Evolutionary conservation across 805 yeast genomes (phyloP).

Genomic region (Spathaspora sp.): DNA sequence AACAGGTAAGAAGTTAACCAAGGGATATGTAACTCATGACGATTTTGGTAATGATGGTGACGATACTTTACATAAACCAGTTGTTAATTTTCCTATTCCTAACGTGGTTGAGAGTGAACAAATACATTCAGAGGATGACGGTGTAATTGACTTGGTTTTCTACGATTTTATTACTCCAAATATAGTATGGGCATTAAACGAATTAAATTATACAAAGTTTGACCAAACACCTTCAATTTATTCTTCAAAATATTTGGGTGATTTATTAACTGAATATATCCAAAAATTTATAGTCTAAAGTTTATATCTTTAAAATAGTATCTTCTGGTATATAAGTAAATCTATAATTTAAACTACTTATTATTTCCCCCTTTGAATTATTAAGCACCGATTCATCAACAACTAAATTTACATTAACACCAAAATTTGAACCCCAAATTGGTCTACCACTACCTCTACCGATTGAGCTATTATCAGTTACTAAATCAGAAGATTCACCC

Average conservation of each 20-base stretch:
- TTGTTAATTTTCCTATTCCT: conserved; percentile 61
- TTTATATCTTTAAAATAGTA: conserved; percentile 23
- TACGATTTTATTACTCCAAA: conserved; percentile 64
- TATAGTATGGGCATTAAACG: conserved; percentile 27
- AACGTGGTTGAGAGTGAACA: conserved; percentile 66
- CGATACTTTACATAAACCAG: conserved; percentile 66
- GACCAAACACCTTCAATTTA: conserved; percentile 18
- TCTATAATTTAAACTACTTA: conserved; percentile 63
- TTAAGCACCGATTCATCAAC: conserved; percentile 48
- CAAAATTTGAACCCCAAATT: conserved; percentile 69
- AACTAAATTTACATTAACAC: conserved; percentile 57
- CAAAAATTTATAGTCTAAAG: conserved; percentile 12
- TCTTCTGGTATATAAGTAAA: conserved; percentile 62
- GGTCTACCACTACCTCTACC: conserved; percentile 33
- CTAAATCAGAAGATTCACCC: conserved; percentile 61
- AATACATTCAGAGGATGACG: conserved; percentile 17
- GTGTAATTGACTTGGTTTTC: conserved; percentile 64
- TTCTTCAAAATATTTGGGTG: conserved; percentile 31
- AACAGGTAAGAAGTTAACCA: conserved; percentile 28
- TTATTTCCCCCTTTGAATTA: conserved; percentile 41
- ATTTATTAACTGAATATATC: conserved; percentile 28
- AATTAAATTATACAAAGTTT: conserved; percentile 20
- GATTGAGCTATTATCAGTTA: conserved; percentile 12
- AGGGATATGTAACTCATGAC: conserved; percentile 81
- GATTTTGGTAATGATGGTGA: conserved; percentile 88